A percentile compares a stretch with the other conserved stretches of the same genome.
These are phyloP conservation scores for Arthrocladium fulminans DNA, from an alignment of 2,329 filamentous ascomycete genomes.

Conservation along the genomic window DNA sequence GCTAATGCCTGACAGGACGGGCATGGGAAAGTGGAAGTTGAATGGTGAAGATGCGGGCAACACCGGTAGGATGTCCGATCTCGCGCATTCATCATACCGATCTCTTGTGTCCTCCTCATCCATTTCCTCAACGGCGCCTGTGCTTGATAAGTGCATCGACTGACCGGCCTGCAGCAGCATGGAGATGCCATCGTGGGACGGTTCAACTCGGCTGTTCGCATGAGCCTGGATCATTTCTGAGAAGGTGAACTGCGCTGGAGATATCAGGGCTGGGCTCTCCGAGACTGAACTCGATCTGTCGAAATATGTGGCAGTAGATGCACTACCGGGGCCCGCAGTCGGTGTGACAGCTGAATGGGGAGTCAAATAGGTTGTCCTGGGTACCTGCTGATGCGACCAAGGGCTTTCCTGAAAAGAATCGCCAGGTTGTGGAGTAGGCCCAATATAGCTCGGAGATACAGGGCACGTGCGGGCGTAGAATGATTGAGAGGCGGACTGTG, in stretches of 20 bases:
- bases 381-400: background rate
- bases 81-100: slow-evolving; percentile 11
- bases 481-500: background rate
- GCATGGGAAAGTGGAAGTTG: slow-evolving; percentile 13
- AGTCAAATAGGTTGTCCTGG: background rate
- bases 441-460: background rate
- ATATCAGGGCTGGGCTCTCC: background rate
- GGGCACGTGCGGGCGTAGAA: background rate
- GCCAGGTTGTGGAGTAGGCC: background rate
- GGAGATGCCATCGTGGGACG: background rate
- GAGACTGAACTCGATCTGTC: background rate
- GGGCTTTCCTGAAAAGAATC: background rate
- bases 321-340: background rate
- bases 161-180: slow-evolving; percentile 2
- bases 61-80: slow-evolving; percentile 12
- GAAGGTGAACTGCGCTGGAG: background rate
- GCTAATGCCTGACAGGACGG: slow-evolving; percentile 14
- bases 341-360: background rate
- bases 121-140: slow-evolving; percentile 22
- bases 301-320: background rate
- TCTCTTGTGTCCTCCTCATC: slow-evolving; percentile 14
- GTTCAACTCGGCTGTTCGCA: background rate
- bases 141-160: background rate
- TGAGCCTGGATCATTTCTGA: background rate
- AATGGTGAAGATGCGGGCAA: slow-evolving; percentile 9